Base-by-base conservation (phyloP, 495 filamentous ascomycete species). In the Penicillium pancosmium region DNA sequence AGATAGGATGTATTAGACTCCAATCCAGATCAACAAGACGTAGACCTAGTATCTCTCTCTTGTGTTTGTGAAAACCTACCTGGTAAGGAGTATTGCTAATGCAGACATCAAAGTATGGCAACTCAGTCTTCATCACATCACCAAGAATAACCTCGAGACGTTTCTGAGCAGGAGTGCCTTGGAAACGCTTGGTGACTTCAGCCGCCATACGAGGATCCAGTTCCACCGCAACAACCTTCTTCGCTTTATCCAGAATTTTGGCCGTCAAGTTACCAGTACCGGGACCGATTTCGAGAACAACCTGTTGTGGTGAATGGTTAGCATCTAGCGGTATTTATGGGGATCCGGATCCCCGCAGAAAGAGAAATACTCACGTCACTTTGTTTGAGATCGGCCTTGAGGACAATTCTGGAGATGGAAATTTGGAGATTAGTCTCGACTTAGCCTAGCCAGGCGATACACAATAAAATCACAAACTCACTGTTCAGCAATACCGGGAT, bases 131-230 rank as follows among this genome's bases (percentile, higher is more conserved):
- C 70, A 96, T 93, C 52, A 97, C 92, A 72, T 98, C 93, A 12
- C 93, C 94, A 2, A 98, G 79, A 40, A 96, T 78, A 25, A 97
- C 85, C 50, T 96, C 91, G 41, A 97, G 75, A 61, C 87, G 81
- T 67, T 91, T 93, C 64, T 88, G 86, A 57, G 87, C 80, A 4
- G 92, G 90, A 41, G 85, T 93, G 16, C 89, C 91, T 70, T 96
- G 91, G 27, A 97, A 91, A 58, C 92, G 88, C 69, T 97, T 97
- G 46, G 93, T 96, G 61, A 96, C 84, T 73, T 98, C 94, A 27
- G 93, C 93, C 5, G 93, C 93, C 94, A 97, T 98, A 66, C 93
- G 83, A 46, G 93, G 93, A 73, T 97, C 93, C 75, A 96, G 83
- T 78, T 98, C 93, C 34, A 96, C 91, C 4, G 92, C 93, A 18